Evolutionary conservation across 306 rosid species (phyloP).

Genomic region (Mimosa pudica): DNA sequence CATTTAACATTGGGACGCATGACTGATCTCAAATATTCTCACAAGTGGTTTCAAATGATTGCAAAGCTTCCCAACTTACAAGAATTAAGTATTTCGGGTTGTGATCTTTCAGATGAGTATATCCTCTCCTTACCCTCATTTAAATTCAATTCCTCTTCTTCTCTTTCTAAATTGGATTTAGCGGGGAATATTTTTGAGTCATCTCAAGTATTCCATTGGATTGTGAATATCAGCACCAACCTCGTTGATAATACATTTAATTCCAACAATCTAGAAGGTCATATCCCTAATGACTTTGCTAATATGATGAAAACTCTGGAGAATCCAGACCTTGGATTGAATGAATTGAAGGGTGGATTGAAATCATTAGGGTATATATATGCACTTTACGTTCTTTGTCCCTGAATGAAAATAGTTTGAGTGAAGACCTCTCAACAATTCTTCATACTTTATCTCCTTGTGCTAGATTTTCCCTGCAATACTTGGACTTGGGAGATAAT

Average conservation of each 20-base stretch:
- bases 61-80: neutral
- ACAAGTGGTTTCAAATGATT: neutral
- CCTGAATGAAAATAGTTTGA: neutral
- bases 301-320: neutral
- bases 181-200: neutral
- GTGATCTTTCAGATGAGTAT: neutral
- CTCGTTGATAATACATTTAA: neutral
- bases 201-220: neutral
- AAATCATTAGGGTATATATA: neutral
- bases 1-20: neutral
- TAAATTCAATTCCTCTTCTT: neutral
- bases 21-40: neutral
- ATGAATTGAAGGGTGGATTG: neutral
- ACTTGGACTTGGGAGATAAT: neutral
- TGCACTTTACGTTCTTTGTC: neutral
- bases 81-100: accelerated
- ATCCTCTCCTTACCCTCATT: neutral
- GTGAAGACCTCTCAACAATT: neutral
- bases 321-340: neutral
- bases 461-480: neutral
- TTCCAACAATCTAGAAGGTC: neutral
- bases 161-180: neutral
- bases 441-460: neutral
- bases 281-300: neutral
- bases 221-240: neutral